Percentiles rank a stretch among this genome's conserved stretches.
Conservation (phyloP, 208 protist genomes). For the Lotmaria passim region DNA sequence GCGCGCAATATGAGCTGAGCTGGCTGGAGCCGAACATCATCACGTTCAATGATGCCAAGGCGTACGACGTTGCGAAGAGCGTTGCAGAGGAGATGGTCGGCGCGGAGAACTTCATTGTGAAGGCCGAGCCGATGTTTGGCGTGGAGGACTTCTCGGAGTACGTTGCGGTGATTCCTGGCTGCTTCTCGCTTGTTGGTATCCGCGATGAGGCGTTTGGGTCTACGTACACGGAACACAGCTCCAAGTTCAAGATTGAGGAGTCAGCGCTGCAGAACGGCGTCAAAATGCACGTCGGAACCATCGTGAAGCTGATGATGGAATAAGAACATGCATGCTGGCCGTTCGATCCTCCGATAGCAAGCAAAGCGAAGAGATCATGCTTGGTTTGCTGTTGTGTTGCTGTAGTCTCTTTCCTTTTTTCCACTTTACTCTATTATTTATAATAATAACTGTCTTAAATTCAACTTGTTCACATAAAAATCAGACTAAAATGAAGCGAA, state of each 20-base stretch:
- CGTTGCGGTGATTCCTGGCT: slow-evolving; percentile 60
- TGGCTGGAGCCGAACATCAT: slow-evolving; percentile 86
- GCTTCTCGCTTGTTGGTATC: slow-evolving; percentile 50
- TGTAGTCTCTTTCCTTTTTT: too few species aligned
- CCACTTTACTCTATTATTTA: too few species aligned
- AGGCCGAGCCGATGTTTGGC: slow-evolving; percentile 47
- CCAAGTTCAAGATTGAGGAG: slow-evolving; percentile 36
- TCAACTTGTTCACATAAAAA: too few species aligned
- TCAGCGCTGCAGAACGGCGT: slow-evolving; percentile 46
- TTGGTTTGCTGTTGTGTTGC: not conserved
- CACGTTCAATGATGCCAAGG: slow-evolving; percentile 74
- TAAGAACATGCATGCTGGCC: not conserved
- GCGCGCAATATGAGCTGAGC: slow-evolving; percentile 47
- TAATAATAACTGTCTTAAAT: too few species aligned
- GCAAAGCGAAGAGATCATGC: not conserved
- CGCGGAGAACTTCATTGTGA: slow-evolving; percentile 45
- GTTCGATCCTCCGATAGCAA: not conserved
- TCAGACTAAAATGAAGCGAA: too few species aligned
- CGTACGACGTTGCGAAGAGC: slow-evolving; percentile 56
- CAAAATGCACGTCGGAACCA: slow-evolving; percentile 48
- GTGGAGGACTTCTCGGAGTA: slow-evolving; percentile 78
- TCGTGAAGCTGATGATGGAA: slow-evolving; percentile 32
- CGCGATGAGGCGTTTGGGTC: slow-evolving; percentile 12
- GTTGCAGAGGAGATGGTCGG: slow-evolving; percentile 49
- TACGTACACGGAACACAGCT: slow-evolving; percentile 40